Evolutionary conservation across 495 filamentous ascomycete genomes (phyloP).

Genomic region (Tirmania nivea): DNA sequence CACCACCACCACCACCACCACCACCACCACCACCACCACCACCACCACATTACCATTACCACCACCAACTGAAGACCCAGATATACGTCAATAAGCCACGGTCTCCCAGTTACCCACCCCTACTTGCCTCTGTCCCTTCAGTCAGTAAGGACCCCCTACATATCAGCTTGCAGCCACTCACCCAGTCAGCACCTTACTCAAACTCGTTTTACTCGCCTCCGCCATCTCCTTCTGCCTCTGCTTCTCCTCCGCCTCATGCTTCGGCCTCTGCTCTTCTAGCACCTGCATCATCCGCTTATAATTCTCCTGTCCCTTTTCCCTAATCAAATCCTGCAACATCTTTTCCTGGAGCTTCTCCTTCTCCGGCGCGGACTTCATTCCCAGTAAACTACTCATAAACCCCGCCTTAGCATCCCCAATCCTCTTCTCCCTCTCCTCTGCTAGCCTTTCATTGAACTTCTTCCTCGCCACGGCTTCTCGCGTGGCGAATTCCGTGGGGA

Average conservation of each 20-base stretch:
- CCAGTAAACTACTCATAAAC: slow-evolving; percentile 45
- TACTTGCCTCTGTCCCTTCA: neutral
- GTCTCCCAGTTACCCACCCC: neutral
- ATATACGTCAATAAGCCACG: neutral
- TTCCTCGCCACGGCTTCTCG: slow-evolving; percentile 68
- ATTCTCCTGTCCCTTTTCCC: slow-evolving; percentile 72
- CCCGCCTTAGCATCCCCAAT: slow-evolving; percentile 29
- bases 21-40: neutral
- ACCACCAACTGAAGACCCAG: neutral
- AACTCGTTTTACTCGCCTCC: slow-evolving; percentile 65
- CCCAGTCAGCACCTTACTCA: slow-evolving; percentile 41
- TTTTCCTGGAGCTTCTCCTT: slow-evolving; percentile 38
- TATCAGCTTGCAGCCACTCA: neutral
- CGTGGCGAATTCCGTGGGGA: slow-evolving; percentile 68
- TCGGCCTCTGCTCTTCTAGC: slow-evolving; percentile 76
- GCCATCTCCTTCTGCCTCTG: slow-evolving; percentile 67
- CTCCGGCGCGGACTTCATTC: slow-evolving; percentile 43
- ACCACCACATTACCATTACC: neutral
- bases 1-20: neutral
- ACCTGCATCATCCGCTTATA: slow-evolving; percentile 75
- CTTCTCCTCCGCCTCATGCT: slow-evolving; percentile 79
- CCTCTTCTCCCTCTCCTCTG: slow-evolving; percentile 41
- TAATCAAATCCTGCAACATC: slow-evolving; percentile 81
- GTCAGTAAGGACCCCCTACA: slow-evolving; percentile 1
- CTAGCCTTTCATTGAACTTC: slow-evolving; percentile 55